A percentile compares a stretch with the other conserved stretches of the same genome.
Evolutionary conservation across 2,329 filamentous ascomycete genomes (phyloP).

Genomic region (Aspergillus piperis): DNA sequence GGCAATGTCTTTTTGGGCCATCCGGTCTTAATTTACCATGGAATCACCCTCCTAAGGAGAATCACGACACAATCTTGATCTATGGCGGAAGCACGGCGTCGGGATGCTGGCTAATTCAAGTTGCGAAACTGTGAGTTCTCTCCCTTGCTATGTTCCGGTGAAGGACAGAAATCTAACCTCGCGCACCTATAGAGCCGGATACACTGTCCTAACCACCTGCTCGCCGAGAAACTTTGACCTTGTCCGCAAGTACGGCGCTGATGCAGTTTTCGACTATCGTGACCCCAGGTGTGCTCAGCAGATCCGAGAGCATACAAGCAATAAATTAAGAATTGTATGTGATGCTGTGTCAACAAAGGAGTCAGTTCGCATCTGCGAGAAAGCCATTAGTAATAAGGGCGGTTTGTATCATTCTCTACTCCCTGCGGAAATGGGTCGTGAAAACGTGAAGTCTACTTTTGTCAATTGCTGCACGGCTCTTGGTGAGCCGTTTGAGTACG

Average conservation of each 20-base stretch:
- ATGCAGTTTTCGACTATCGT: constrained; percentile 16
- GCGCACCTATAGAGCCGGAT: neutral
- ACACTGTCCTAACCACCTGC: constrained; percentile 16
- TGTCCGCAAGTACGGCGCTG: constrained; percentile 12
- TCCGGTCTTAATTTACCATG: neutral
- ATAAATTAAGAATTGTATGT: neutral
- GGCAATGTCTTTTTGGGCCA: constrained; percentile 1
- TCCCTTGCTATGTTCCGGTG: neutral
- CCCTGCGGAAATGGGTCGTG: neutral
- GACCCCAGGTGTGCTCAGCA: constrained; percentile 1
- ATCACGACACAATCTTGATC: neutral
- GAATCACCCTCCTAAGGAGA: neutral
- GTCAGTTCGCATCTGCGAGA: constrained; percentile 12
- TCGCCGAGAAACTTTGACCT: constrained; percentile 15
- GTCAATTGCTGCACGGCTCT: neutral
- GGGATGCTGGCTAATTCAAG: constrained; percentile 1
- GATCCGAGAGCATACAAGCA: constrained; percentile 13
- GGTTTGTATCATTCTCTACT: constrained; percentile 11
- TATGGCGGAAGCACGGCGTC: constrained; percentile 12
- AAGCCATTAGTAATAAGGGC: constrained; percentile 8
- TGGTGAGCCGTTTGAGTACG: constrained; percentile 6
- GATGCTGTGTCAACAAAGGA: constrained; percentile 7
- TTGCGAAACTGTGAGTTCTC: constrained; percentile 3
- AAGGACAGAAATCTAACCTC: too few species aligned
- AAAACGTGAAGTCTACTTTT: neutral